Percentiles rank a stretch among this genome's conserved stretches.
phyloP scores from a whole-genome alignment of 108 stramenopile genomes.

The Aurantiochytrium sp. region DNA sequence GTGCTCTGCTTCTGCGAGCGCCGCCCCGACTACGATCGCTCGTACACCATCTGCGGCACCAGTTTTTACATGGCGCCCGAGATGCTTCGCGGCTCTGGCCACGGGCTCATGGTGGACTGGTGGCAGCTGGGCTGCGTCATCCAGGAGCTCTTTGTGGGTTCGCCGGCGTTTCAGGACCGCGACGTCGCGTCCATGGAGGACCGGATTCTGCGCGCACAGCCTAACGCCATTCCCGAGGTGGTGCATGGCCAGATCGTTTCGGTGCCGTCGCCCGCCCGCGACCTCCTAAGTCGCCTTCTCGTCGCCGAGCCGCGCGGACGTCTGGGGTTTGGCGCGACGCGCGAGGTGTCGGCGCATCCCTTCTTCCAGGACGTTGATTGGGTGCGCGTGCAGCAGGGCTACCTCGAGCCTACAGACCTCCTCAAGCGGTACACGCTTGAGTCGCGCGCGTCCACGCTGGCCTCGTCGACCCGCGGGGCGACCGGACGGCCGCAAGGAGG shows the following conservation, averaged over 20 bases:
- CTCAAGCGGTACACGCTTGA: neutral
- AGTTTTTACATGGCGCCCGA: constrained; percentile 49
- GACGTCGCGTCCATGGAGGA: neutral
- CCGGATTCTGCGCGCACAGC: neutral
- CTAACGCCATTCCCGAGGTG: neutral
- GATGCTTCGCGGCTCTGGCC: constrained; percentile 20
- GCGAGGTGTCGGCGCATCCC: neutral
- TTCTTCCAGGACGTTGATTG: constrained; percentile 12
- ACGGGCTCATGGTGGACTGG: constrained; percentile 4
- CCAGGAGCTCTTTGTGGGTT: constrained; percentile 9
- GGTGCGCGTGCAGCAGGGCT: neutral
- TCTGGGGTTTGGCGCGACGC: neutral
- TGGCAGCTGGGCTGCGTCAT: constrained; percentile 11
- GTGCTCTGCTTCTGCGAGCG: neutral
- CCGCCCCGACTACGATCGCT: neutral
- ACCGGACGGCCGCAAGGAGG: neutral
- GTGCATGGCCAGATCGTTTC: no score
- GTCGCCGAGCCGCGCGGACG: neutral
- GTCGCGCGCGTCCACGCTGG: neutral
- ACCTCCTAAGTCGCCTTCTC: neutral
- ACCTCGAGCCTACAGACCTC: neutral
- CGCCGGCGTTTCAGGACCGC: neutral
- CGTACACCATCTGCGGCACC: constrained; percentile 47
- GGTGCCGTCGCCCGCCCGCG: neutral
- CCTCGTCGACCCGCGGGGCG: neutral